Percentiles rank a stretch among this genome's conserved stretches.
These are phyloP conservation scores for Colletotrichum tabaci DNA, from an alignment of 2,329 filamentous ascomycete species.

Conservation along the genomic window DNA sequence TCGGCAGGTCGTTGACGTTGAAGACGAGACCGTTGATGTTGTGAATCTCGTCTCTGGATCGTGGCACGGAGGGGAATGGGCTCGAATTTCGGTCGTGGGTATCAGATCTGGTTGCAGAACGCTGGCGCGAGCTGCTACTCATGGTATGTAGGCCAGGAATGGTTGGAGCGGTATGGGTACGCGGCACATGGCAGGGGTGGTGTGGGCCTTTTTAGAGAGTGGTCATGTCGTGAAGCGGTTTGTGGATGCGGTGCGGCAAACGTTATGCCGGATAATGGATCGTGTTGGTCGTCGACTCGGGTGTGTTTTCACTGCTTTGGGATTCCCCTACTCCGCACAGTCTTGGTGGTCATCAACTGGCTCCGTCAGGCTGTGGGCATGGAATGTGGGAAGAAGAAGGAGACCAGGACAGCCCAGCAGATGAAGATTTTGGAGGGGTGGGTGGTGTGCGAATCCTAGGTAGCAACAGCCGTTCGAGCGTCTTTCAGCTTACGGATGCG, in stretches of 20 bases:
- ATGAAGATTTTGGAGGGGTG: conserved; percentile 19
- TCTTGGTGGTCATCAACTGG: neutral
- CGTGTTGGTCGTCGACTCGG: conserved; percentile 5
- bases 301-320: neutral
- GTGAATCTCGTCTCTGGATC: conserved; percentile 44
- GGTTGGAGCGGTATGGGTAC: conserved; percentile 36
- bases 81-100: conserved; percentile 38
- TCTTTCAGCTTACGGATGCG: conserved; percentile 18
- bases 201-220: conserved; percentile 35
- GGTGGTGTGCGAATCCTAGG: conserved; percentile 10
- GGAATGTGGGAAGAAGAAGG: conserved; percentile 1
- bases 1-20: conserved; percentile 31
- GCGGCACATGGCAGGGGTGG: conserved; percentile 42
- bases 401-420: neutral
- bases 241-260: conserved; percentile 9
- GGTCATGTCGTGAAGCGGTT: conserved; percentile 31
- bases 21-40: conserved; percentile 43
- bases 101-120: conserved; percentile 43
- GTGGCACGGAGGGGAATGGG: conserved; percentile 37
- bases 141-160: conserved; percentile 42
- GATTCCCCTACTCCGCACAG: neutral
- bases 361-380: neutral
- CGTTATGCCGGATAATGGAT: conserved; percentile 1
- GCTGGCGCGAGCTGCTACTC: conserved; percentile 43
- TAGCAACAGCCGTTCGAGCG: conserved; percentile 8